Conservation (phyloP, 129 eudicot species). For the Tagetes erecta region DNA sequence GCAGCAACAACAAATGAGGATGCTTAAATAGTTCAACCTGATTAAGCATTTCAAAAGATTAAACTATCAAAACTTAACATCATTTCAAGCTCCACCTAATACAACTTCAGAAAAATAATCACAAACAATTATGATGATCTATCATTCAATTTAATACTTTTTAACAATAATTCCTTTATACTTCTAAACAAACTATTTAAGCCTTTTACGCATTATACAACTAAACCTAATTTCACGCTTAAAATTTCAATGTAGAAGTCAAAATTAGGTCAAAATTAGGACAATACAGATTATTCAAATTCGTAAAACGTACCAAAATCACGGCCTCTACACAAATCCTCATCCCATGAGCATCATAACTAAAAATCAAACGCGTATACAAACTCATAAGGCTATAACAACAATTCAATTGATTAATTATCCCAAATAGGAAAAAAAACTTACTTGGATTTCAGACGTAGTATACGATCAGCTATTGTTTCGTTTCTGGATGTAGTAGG, state of each 20-base stretch:
- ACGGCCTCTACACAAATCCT: constrained; percentile 80
- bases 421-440: background rate
- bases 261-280: background rate
- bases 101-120: background rate
- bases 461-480: constrained; percentile 52
- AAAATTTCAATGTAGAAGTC: background rate
- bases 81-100: background rate
- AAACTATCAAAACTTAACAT: background rate
- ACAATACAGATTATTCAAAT: background rate
- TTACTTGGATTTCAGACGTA: constrained; percentile 68
- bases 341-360: constrained; percentile 63
- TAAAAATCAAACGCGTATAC: constrained; percentile 22
- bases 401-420: background rate
- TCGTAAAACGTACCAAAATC: constrained; percentile 50
- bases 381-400: background rate
- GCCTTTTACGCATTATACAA: too few relatives aligned
- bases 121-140: background rate
- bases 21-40: constrained; percentile 83
- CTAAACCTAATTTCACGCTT: background rate
- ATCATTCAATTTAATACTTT: too few relatives aligned
- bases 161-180: too few relatives aligned
- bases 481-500: constrained; percentile 40
- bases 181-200: too few relatives aligned
- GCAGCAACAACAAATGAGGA: constrained; percentile 74
- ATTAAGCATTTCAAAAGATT: background rate